These are phyloP conservation scores for Zygosaccharomyces pseudobailii DNA, from an alignment of 1,139 yeast species.

Conservation along the genomic window DNA sequence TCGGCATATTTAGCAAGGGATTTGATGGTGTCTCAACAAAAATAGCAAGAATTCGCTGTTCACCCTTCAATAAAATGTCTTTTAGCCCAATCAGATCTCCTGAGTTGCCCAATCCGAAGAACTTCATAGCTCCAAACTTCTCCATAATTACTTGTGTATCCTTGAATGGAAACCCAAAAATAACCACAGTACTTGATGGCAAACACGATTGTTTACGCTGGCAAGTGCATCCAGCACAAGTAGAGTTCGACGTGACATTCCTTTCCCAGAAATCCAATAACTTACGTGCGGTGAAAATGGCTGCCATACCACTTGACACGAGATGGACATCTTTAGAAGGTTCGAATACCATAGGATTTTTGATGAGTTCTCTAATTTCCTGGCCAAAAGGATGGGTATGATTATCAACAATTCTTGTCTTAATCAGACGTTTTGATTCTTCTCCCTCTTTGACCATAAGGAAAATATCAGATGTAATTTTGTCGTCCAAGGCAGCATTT, in stretches of 20 bases:
- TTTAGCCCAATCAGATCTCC: conserved; percentile 62
- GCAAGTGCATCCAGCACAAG: neutral
- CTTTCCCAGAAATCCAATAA: conserved; percentile 38
- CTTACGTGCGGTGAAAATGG: conserved; percentile 74
- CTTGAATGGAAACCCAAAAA: conserved; percentile 89
- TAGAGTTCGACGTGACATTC: conserved; percentile 37
- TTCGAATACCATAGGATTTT: conserved; percentile 25
- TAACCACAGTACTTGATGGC: conserved; percentile 42
- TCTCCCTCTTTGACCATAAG: conserved; percentile 75
- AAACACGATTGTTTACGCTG: neutral
- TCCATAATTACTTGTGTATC: conserved; percentile 77
- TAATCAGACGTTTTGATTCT: conserved; percentile 66
- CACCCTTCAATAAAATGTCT: conserved; percentile 47
- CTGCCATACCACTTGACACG: conserved; percentile 85
- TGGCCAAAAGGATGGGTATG: conserved; percentile 37
- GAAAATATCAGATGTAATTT: conserved; percentile 45
- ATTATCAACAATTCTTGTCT: conserved; percentile 64
- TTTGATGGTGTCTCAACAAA: conserved; percentile 91
- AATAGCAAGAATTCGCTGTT: conserved; percentile 46
- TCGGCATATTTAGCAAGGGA: conserved; percentile 78
- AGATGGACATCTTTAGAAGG: conserved; percentile 54
- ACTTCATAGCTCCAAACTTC: conserved; percentile 74
- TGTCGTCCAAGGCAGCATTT: neutral
- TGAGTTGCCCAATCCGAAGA: conserved; percentile 79
- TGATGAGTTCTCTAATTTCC: neutral